These are phyloP conservation scores for Leccinellum luteum DNA, from an alignment of 768 basidiomycete species.

Conservation along the genomic window DNA sequence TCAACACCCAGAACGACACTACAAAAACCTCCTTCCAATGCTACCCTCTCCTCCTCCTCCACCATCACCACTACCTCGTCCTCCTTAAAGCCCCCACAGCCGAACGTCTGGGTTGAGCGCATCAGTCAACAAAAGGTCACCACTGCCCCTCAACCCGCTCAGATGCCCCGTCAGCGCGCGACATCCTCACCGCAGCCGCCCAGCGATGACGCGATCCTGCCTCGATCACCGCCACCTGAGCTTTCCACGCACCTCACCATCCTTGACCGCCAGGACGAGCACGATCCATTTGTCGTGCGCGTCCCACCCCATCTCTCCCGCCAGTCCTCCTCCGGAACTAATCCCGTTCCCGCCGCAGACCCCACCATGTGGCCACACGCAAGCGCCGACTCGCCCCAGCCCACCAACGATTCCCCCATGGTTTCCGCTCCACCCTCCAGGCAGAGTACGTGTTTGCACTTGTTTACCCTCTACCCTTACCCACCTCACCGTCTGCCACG, in stretches of 20 bases:
- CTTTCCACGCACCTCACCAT: slow-evolving; percentile 20
- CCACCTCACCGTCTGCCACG: slow-evolving; percentile 7
- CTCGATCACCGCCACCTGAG: slow-evolving; percentile 16
- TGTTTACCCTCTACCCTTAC: slow-evolving; percentile 8
- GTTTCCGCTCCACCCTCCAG: slow-evolving; percentile 32
- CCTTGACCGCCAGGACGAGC: slow-evolving; percentile 26
- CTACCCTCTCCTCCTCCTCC: no score
- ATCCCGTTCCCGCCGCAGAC: slow-evolving; percentile 19
- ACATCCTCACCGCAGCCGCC: slow-evolving; percentile 9
- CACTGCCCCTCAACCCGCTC: slow-evolving; percentile 14
- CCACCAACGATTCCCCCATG: slow-evolving; percentile 22
- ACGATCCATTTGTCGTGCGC: slow-evolving; percentile 48
- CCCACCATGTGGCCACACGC: slow-evolving; percentile 18
- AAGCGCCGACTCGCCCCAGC: slow-evolving; percentile 17
- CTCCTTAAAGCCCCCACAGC: slow-evolving; percentile 20
- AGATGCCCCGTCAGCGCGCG: slow-evolving; percentile 14
- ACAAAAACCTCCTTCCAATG: background rate
- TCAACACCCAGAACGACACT: background rate
- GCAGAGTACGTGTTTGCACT: slow-evolving; percentile 36
- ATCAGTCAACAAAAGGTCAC: slow-evolving; percentile 39
- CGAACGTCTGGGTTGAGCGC: slow-evolving; percentile 45
- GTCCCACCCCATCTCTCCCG: slow-evolving; percentile 34
- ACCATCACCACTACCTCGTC: background rate
- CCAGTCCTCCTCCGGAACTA: slow-evolving; percentile 25
- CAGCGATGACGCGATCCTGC: slow-evolving; percentile 17